These are phyloP conservation scores for Plectranthus barbatus DNA, from an alignment of 257 asterid genomes.

Conservation along the genomic window DNA sequence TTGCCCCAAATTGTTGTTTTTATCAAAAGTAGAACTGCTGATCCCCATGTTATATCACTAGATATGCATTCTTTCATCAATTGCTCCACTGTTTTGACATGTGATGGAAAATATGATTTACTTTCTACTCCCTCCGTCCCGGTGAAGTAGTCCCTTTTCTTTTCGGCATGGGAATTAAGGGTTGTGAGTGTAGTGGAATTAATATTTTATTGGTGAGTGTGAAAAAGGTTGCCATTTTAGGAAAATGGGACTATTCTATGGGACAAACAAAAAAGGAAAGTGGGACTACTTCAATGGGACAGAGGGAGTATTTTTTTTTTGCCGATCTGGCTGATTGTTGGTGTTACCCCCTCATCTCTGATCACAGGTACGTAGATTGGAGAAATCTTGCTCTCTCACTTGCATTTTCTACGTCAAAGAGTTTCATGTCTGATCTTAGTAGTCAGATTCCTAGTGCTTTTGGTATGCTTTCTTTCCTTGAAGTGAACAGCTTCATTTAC, in stretches of 20 bases:
- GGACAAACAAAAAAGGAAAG: too few species aligned
- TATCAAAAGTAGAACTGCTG: background rate
- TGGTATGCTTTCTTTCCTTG: constrained; percentile 24
- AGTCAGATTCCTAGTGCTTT: constrained; percentile 42
- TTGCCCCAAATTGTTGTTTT: too few species aligned
- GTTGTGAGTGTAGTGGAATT: too few species aligned
- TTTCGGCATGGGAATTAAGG: too few species aligned
- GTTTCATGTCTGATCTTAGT: constrained; percentile 65
- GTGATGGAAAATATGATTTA: background rate
- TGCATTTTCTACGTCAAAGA: constrained; percentile 10
- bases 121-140: too few species aligned
- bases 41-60: background rate
- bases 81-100: background rate
- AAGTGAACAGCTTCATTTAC: too few species aligned
- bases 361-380: constrained; percentile 6
- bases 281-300: too few species aligned
- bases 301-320: too few species aligned
- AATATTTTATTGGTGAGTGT: too few species aligned
- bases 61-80: background rate
- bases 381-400: background rate
- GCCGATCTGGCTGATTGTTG: background rate
- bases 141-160: too few species aligned
- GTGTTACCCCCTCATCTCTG: background rate
- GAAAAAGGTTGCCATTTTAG: too few species aligned
- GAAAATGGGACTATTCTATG: too few species aligned